Evolutionary conservation across 495 filamentous ascomycete genomes (phyloP).

Genomic region (Penicillium argentinense): DNA sequence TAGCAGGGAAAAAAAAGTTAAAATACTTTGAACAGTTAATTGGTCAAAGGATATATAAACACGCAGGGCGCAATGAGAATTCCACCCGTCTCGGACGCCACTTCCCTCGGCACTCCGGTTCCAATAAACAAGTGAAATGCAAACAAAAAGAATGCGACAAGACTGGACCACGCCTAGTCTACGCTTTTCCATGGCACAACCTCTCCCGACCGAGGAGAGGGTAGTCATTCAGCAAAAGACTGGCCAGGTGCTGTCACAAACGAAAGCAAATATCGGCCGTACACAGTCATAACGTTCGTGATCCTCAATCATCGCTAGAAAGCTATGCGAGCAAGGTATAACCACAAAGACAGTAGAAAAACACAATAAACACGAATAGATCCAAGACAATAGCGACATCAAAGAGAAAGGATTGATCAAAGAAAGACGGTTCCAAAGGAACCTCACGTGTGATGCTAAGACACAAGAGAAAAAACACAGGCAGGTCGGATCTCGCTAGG

Average conservation of each 20-base stretch:
- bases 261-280: constrained; percentile 33
- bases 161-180: constrained; percentile 6
- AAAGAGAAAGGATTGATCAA: constrained; percentile 7
- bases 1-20: not conserved
- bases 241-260: constrained; percentile 8
- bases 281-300: constrained; percentile 51
- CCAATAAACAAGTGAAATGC: constrained; percentile 13
- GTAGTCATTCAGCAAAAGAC: too few relatives aligned
- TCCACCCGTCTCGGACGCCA: constrained; percentile 17
- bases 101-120: constrained; percentile 19
- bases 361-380: constrained; percentile 20
- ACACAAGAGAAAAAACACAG: constrained; percentile 5
- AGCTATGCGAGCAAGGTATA: constrained; percentile 47
- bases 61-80: constrained; percentile 6
- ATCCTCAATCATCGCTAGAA: constrained; percentile 49
- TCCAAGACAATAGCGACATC: too few relatives aligned
- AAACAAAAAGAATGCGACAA: constrained; percentile 18
- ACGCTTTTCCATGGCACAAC: constrained; percentile 8
- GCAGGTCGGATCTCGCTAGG: constrained; percentile 17
- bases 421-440: constrained; percentile 16
- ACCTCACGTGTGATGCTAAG: constrained; percentile 21
- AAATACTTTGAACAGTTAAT: not conserved
- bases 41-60: constrained; percentile 23
- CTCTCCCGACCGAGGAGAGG: constrained; percentile 2
- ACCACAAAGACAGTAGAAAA: constrained; percentile 29